Evolutionary conservation across 129 eudicot genomes (phyloP).

Genomic region (Sambucus nigra): DNA sequence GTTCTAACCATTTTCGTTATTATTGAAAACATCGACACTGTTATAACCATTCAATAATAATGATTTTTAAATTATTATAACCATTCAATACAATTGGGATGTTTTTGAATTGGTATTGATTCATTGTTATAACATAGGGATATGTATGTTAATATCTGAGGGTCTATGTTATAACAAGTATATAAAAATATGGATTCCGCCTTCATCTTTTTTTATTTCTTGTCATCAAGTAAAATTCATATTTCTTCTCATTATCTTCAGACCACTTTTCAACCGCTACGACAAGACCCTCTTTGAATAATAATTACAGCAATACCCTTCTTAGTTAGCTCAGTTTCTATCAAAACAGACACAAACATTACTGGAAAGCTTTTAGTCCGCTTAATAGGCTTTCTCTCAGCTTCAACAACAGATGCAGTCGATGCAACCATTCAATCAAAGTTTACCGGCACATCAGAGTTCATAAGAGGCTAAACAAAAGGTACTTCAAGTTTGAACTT

Average conservation of each 20-base stretch:
- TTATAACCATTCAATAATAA: no score
- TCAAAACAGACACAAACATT: constrained; percentile 83
- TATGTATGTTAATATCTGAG: constrained; percentile 11
- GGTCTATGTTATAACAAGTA: constrained; percentile 36
- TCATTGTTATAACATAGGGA: not conserved
- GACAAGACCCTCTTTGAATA: constrained; percentile 27
- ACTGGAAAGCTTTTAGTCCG: constrained; percentile 81
- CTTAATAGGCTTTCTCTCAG: constrained; percentile 80
- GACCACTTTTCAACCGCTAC: constrained; percentile 33
- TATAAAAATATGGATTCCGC: not conserved
- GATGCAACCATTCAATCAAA: constrained; percentile 84
- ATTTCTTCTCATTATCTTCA: constrained; percentile 9
- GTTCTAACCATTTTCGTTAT: no score
- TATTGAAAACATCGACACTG: no score
- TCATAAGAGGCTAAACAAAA: constrained; percentile 51
- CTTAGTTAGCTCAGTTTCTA: constrained; percentile 87
- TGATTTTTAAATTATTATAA: no score
- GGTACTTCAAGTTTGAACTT: constrained; percentile 33
- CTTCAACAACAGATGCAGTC: constrained; percentile 90
- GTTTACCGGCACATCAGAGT: constrained; percentile 39
- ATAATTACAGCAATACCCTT: constrained; percentile 50
- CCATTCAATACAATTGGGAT: no score
- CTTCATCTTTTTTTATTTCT: not conserved
- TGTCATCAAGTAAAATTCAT: not conserved
- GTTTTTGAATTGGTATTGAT: not conserved